Base-by-base conservation (phyloP, 495 filamentous ascomycete species). In the Daldinia caldariorum region DNA sequence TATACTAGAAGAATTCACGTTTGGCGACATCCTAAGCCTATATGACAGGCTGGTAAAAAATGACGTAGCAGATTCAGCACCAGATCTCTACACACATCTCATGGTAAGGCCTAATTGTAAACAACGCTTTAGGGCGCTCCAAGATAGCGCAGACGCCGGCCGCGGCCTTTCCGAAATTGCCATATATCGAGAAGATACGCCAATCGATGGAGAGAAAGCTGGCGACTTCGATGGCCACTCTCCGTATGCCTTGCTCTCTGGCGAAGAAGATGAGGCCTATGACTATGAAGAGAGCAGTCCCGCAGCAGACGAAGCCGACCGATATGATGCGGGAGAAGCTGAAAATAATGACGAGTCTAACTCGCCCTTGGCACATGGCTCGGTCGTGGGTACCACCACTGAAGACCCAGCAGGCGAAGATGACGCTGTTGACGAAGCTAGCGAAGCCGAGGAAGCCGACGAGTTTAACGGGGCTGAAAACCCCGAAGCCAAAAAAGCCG, bases 1-100 rank as follows among this genome's bases (percentile, higher is more conserved):
- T 41, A 73, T 77, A 38, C 67, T 77, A 1, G 68, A 61, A 18
- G 37, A 68, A 34, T 77, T 72, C 61, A 78, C 77, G n/a, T 75
- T 80, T 29, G 73, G 74, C 39, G 71, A 78, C 37, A 67, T 80
- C n/a, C 67, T 80, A 8, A 72, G 58, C 59, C 58, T 77, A 1
- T 61, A 79, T 77, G 75, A 83, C 79, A 72, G 82, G 54, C 64
- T 80, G 14, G 76, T 74, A 0, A 73, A 75, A 37, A 80, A 80
- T 54, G 77, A 80, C 35, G 62, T 67, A 31, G 56, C 50, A 13
- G 72, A 76, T 20, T 58, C 58, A 5, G 39, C 67, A 2, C 69
- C 67, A 0, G 61, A 67, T 34, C 70, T 80, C 9, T 74, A 74
- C 49, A 75, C 64, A 5, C 74, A 75, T 66, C 72, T 80, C 14